phyloP scores from a whole-genome alignment of 2,329 filamentous ascomycete genomes.

The Fusarium lateritium region DNA sequence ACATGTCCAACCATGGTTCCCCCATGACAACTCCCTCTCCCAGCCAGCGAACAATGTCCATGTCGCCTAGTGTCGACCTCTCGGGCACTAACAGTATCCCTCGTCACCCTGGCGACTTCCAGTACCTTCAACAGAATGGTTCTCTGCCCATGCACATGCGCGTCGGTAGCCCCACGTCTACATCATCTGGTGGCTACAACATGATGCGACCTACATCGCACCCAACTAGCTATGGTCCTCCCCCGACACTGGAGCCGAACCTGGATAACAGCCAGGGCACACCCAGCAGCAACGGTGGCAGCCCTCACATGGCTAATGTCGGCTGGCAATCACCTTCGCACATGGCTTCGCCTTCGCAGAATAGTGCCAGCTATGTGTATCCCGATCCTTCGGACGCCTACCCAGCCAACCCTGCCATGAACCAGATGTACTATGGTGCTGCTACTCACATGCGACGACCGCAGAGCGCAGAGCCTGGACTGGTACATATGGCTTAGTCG shows the following conservation, averaged over 20 bases:
- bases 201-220: constrained; percentile 85
- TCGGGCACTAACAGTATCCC: constrained; percentile 77
- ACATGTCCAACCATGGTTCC: constrained; percentile 79
- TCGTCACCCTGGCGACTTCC: constrained; percentile 74
- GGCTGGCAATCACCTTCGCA: constrained; percentile 92
- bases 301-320: constrained; percentile 85
- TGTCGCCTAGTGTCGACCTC: constrained; percentile 84
- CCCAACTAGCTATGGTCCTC: constrained; percentile 85
- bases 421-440: constrained; percentile 81
- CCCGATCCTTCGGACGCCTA: constrained; percentile 82
- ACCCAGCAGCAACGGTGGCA: constrained; percentile 79
- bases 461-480: constrained; percentile 78
- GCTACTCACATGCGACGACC: constrained; percentile 76
- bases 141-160: constrained; percentile 88
- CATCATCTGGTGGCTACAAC: constrained; percentile 71
- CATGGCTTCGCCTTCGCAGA: constrained; percentile 78
- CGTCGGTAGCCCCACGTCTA: constrained; percentile 78
- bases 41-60: constrained; percentile 81
- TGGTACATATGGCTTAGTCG: constrained; percentile 59
- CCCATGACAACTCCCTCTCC: constrained; percentile 87
- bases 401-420: constrained; percentile 70
- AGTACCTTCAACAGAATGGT: constrained; percentile 80
- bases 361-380: constrained; percentile 79
- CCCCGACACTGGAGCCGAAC: constrained; percentile 87
- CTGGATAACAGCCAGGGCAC: constrained; percentile 81